Conservation (phyloP, 371 early-diverging fungal genomes). For the Actinomortierella ambigua region DNA sequence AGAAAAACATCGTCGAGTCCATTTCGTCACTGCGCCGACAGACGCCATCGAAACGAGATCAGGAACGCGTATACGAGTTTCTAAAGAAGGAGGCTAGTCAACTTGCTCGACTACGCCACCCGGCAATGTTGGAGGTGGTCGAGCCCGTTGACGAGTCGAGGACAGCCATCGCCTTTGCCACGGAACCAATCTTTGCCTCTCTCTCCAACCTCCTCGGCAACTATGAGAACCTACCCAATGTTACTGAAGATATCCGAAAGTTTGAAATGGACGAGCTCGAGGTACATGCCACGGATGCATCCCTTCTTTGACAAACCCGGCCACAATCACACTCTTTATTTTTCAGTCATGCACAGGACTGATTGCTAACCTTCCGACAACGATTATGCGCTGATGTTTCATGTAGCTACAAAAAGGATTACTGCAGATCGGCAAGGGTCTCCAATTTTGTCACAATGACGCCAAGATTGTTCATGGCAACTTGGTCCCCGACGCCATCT, state of each 20-base stretch:
- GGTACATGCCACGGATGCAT: slow-evolving; percentile 47
- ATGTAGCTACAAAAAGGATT: slow-evolving; percentile 87
- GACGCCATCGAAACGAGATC: slow-evolving; percentile 54
- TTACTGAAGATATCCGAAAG: slow-evolving; percentile 43
- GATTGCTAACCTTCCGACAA: not conserved
- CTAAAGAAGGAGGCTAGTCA: slow-evolving; percentile 77
- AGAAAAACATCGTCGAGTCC: slow-evolving; percentile 70
- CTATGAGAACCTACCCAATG: slow-evolving; percentile 52
- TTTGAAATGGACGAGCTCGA: slow-evolving; percentile 81
- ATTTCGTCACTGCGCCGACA: slow-evolving; percentile 55
- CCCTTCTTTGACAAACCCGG: no score
- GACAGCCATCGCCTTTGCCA: slow-evolving; percentile 76
- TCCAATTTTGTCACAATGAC: slow-evolving; percentile 72
- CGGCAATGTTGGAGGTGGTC: slow-evolving; percentile 79
- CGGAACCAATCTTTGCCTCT: slow-evolving; percentile 75
- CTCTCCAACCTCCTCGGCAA: slow-evolving; percentile 71
- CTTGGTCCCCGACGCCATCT: slow-evolving; percentile 75
- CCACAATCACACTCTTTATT: no score
- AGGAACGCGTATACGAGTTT: slow-evolving; percentile 61
- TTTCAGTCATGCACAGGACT: no score
- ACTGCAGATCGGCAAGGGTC: slow-evolving; percentile 77
- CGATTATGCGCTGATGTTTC: not conserved
- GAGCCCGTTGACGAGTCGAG: slow-evolving; percentile 83
- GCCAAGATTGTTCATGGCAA: slow-evolving; percentile 82
- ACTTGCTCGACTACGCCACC: slow-evolving; percentile 83